Percentiles rank a stretch among this genome's conserved stretches.
Conservation (phyloP, 225 moss, liverwort and hornwort genomes). For the Straminergon stramineum region DNA sequence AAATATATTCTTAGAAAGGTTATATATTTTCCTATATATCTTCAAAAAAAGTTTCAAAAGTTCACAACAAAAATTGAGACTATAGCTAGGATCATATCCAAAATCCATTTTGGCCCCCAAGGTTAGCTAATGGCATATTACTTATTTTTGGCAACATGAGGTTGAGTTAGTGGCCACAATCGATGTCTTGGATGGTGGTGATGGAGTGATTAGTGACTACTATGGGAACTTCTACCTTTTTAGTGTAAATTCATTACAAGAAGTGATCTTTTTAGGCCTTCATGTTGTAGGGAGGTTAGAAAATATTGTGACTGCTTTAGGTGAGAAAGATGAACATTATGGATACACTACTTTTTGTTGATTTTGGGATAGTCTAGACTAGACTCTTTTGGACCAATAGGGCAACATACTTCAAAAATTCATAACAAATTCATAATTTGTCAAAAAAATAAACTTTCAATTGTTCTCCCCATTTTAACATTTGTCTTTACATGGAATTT, state of each 20-base stretch:
- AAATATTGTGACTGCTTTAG: no score
- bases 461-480: background rate
- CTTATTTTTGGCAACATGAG: no score
- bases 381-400: background rate
- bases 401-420: background rate
- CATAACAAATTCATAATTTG: background rate
- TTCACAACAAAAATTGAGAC: no score
- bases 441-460: background rate
- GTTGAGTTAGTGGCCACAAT: background rate
- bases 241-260: background rate
- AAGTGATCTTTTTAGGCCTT: background rate
- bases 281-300: background rate
- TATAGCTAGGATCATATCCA: no score
- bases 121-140: no score
- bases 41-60: no score
- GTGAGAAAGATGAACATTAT: no score
- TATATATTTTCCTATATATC: no score
- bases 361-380: fast-evolving
- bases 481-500: no score
- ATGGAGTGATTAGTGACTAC: no score
- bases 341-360: background rate
- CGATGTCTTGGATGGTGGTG: background rate
- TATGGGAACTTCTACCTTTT: background rate
- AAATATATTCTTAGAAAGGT: no score
- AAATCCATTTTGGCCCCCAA: no score